A percentile compares a stretch with the other conserved stretches of the same genome.
phyloP scores from a whole-genome alignment of 2,329 filamentous ascomycete genomes.

The Canariomyces notabilis region DNA sequence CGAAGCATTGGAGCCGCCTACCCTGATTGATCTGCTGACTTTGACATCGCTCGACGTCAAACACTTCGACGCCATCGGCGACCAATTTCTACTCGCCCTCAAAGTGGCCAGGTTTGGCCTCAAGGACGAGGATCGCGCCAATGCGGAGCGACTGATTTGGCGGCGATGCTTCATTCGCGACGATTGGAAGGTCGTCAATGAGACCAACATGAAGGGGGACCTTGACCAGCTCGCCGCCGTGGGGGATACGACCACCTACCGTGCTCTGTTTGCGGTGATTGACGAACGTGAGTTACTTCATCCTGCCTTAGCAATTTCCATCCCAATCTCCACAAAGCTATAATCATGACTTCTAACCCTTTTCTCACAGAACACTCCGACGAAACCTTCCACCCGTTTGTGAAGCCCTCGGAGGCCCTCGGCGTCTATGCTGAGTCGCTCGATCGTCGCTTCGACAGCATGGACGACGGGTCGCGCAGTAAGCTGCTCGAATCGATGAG shows the following conservation, averaged over 20 bases:
- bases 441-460: slow-evolving; percentile 53
- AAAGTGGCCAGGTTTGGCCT: slow-evolving; percentile 52
- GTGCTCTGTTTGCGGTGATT: slow-evolving; percentile 60
- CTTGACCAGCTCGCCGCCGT: slow-evolving; percentile 59
- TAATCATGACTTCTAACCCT: background rate
- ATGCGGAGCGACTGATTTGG: slow-evolving; percentile 68
- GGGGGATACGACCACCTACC: slow-evolving; percentile 61
- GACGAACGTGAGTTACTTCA: slow-evolving; percentile 54
- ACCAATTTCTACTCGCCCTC: slow-evolving; percentile 73
- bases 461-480: slow-evolving; percentile 59
- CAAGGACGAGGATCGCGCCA: slow-evolving; percentile 51
- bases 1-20: slow-evolving; percentile 61
- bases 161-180: slow-evolving; percentile 78
- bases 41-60: slow-evolving; percentile 53
- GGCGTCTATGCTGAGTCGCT: slow-evolving; percentile 59
- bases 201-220: slow-evolving; percentile 70
- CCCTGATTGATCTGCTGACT: slow-evolving; percentile 72
- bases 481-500: slow-evolving; percentile 68
- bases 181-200: slow-evolving; percentile 76
- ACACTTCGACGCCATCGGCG: slow-evolving; percentile 48
- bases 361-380: slow-evolving; percentile 31
- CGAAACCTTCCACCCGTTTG: slow-evolving; percentile 39
- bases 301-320: background rate
- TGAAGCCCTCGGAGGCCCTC: slow-evolving; percentile 49
- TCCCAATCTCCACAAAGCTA: background rate